Evolutionary conservation across 1,284 basidiomycete genomes (phyloP), one percentile per base, ranked within the genome.

Genomic region (Moesziomyces antarcticus): DNA sequence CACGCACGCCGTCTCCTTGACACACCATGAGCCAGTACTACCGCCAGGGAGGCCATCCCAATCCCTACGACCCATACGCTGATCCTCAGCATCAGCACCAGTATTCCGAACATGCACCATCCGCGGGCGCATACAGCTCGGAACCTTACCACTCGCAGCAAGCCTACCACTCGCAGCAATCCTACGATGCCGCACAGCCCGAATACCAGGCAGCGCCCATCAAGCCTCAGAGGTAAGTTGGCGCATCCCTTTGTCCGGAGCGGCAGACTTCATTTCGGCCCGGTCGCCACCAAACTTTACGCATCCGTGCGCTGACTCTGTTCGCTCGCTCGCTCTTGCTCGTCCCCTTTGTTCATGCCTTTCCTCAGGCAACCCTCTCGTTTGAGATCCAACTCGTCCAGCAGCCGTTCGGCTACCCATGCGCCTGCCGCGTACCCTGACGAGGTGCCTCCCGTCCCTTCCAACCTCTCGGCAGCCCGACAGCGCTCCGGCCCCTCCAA

Each of bases 221-320:
- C 54, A 71, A 56, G 45, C 62, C 62, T 44, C 54, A 54, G 46
- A 61, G 68, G 68, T 71, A 61, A 55, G 62, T 46, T 53, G 30
- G 13, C 30, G 30, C 30, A 10, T 33, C 30, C 30, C 30, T 16
- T 45, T 25, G 30, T 14, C 5, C 27, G 40, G 1, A 6, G 25
- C 25, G 25, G 25, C 25, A 27, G 13, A 49, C 50, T 54, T 53
- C 55, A 56, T 52, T 40, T 45, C 30, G 22, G 37, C 14, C 27
- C n/a, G 46, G 44, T 9, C 16, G 40, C 37, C 37, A 5, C 18
- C 16, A 33, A 11, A 21, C 18, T 22, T 35, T 8, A 21, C 22
- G n/a, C 25, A 16, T 44, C 35, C 30, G 49, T 56, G 41, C 48
- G 37, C 25, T 20, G 33, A 49, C 16, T 27, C 25, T 21, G 25